Evolutionary conservation across 768 basidiomycete genomes (phyloP), one percentile per base, ranked within the genome.

Genomic region (Coprinopsis marcescibilis): DNA sequence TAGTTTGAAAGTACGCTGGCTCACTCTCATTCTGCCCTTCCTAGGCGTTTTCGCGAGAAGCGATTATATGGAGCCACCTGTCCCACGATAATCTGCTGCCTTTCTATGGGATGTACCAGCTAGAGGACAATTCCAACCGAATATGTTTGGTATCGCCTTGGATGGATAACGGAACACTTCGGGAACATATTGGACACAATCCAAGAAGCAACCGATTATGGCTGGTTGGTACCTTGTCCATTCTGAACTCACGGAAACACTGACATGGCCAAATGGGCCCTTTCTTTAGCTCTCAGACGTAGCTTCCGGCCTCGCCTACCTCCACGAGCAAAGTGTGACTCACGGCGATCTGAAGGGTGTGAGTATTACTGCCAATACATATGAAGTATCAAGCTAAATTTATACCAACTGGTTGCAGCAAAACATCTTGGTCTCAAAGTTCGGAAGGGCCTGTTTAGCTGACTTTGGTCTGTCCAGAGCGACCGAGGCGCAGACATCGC

Each of bases 331-430:
- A 23, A 23, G 33, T n/a, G 44, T 59, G 15, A 32, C 55, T 1
- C 55, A 59, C 38, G 54, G 58, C 8, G 58, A 59, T 19, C 40
- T 59, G 29, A 57, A 57, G 51, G 54, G 56, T 25, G 58, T 59
- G 38, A 33, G 54, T 36, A 11, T n/a, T 11, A 8, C 1, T 14
- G 3, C 13, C 23, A 45, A 19, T 17, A 13, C 2, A 5, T 8
- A 4, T n/a, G 14, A n/a, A n/a, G n/a, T 33, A 29, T 25, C 20
- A 7, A 26, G n/a, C 6, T 20, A 12, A 35, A 23, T 27, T 35
- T 4, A 20, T 30, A 32, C 11, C 4, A 2, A 8, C 34, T 19
- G 8, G 13, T 3, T 23, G 11, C 12, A 61, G 57, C 21, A 17
- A 3, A 57, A 59, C 35, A 51, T 61, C 24, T 52, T 59, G 26